Evolutionary conservation across 805 yeast genomes (phyloP).

Genomic region (Pichia californica): DNA sequence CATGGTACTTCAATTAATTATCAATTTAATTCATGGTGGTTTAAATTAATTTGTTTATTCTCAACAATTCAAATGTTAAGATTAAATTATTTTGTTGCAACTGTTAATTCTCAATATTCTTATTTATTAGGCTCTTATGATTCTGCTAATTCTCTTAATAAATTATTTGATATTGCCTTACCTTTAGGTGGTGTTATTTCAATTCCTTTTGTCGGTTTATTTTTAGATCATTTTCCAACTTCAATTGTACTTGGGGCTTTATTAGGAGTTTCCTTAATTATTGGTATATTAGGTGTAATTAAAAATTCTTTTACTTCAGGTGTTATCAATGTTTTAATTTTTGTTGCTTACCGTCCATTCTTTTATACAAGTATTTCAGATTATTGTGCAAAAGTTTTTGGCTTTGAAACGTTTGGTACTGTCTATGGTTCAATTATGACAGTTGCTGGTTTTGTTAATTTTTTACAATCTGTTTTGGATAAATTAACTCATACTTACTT

Average conservation of each 20-base stretch:
- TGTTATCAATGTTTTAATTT: slow-evolving; percentile 38
- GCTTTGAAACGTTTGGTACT: slow-evolving; percentile 55
- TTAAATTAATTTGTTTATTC: slow-evolving; percentile 40
- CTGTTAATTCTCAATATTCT: slow-evolving; percentile 48
- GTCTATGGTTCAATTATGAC: slow-evolving; percentile 53
- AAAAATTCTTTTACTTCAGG: slow-evolving; percentile 35
- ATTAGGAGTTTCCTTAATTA: slow-evolving; percentile 34
- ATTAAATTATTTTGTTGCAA: slow-evolving; percentile 53
- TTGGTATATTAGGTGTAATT: slow-evolving; percentile 45
- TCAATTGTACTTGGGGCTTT: slow-evolving; percentile 36
- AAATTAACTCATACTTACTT: slow-evolving; percentile 43
- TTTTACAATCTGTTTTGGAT: slow-evolving; percentile 42
- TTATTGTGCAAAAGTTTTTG: slow-evolving; percentile 58
- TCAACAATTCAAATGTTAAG: slow-evolving; percentile 53
- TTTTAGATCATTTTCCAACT: slow-evolving; percentile 44
- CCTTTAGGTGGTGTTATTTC: slow-evolving; percentile 53
- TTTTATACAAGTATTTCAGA: slow-evolving; percentile 53
- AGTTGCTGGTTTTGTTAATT: slow-evolving; percentile 45
- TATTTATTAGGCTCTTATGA: slow-evolving; percentile 36
- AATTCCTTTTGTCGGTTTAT: slow-evolving; percentile 47
- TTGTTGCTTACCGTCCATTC: slow-evolving; percentile 51
- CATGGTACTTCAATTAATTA: slow-evolving; percentile 45
- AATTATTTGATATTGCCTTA: slow-evolving; percentile 44
- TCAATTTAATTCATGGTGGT: slow-evolving; percentile 50
- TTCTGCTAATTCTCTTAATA: slow-evolving; percentile 37